Evolutionary conservation across 148 eudicot genomes (phyloP).

Genomic region (Chenopodium formosanum): DNA sequence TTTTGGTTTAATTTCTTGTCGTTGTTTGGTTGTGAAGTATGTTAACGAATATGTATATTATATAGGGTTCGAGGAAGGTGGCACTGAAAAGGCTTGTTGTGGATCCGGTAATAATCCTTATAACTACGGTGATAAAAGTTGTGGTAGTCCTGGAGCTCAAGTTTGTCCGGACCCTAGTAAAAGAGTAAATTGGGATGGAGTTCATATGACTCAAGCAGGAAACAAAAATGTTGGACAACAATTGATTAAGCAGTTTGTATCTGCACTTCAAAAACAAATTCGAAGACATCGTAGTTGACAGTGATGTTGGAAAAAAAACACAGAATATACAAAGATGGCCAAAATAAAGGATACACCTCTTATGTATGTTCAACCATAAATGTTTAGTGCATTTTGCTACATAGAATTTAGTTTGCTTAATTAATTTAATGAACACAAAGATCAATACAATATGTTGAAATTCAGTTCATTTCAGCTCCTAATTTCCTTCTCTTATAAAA

Average conservation of each 20-base stretch:
- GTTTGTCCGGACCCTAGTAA: constrained; percentile 30
- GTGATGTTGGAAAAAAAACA: background rate
- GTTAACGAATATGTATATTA: too few relatives aligned
- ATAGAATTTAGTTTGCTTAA: too few relatives aligned
- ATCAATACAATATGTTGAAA: too few relatives aligned
- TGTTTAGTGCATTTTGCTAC: too few relatives aligned
- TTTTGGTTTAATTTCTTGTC: too few relatives aligned
- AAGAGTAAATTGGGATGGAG: constrained; percentile 48
- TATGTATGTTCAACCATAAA: too few relatives aligned
- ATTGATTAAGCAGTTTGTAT: constrained; percentile 16
- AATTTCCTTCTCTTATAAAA: too few relatives aligned
- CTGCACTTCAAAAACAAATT: background rate
- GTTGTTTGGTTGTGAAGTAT: too few relatives aligned
- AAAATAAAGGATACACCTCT: too few relatives aligned
- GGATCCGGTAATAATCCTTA: constrained; percentile 31
- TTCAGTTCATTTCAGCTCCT: too few relatives aligned
- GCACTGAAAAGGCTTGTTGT: constrained; percentile 41
- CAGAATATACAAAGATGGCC: too few relatives aligned
- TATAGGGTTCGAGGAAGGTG: background rate
- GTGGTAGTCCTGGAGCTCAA: constrained; percentile 24
- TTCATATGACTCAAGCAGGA: constrained; percentile 44
- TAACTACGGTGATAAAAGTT: constrained; percentile 8
- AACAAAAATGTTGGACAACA: constrained; percentile 22
- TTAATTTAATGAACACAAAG: too few relatives aligned
- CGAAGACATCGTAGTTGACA: background rate